phyloP scores from a whole-genome alignment of 371 early-diverging fungal species.

The Modicella reniformis region DNA sequence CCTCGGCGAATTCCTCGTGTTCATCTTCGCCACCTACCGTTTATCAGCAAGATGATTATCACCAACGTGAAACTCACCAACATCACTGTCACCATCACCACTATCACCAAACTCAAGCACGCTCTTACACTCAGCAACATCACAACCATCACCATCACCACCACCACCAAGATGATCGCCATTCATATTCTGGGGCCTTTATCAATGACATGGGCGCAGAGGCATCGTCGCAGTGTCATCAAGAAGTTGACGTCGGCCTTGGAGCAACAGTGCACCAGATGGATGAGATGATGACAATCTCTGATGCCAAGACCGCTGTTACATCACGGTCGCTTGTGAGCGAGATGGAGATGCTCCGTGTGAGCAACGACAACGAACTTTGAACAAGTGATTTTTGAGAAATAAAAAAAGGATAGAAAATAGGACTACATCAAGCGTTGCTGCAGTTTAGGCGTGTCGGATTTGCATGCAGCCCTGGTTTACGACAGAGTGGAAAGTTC shows the following conservation, averaged over 20 bases:
- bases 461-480: too few relatives aligned
- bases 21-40: constrained; percentile 32
- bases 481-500: too few relatives aligned
- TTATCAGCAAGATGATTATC: constrained; percentile 8
- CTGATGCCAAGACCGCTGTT: not conserved
- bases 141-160: constrained; percentile 3
- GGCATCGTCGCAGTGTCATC: not conserved
- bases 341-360: constrained; percentile 22
- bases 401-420: too few relatives aligned
- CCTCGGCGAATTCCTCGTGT: constrained; percentile 28
- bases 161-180: not conserved
- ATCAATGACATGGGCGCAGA: not conserved
- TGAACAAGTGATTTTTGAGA: not conserved
- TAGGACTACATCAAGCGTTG: too few relatives aligned
- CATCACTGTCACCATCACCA: constrained; percentile 11
- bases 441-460: too few relatives aligned
- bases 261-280: not conserved
- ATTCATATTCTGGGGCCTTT: not conserved
- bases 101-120: constrained; percentile 7
- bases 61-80: constrained; percentile 3
- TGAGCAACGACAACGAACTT: constrained; percentile 11
- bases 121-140: constrained; percentile 2
- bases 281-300: constrained; percentile 3
- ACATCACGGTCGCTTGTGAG: constrained; percentile 13
- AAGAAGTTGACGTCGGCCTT: not conserved